A percentile compares a stretch with the other conserved stretches of the same genome.
These are phyloP conservation scores for Aristolochia contorta DNA, from an alignment of 164 flowering plant species.

Conservation along the genomic window DNA sequence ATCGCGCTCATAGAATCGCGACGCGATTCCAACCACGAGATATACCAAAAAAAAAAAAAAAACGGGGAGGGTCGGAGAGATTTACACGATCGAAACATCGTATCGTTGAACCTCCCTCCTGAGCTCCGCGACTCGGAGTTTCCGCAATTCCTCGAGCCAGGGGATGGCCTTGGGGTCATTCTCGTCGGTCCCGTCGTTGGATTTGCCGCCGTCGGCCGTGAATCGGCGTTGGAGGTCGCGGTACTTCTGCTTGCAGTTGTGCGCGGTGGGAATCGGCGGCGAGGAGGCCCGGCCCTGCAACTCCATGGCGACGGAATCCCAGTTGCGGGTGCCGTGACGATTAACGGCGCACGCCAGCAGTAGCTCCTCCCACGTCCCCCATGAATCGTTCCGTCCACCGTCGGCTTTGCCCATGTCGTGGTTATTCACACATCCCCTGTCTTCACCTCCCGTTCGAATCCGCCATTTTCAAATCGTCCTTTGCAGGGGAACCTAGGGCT, in stretches of 20 bases:
- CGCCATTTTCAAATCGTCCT: constrained; percentile 7
- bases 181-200: constrained; percentile 2
- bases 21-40: background rate
- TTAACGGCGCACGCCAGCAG: constrained; percentile 80
- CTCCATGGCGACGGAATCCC: constrained; percentile 78
- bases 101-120: constrained; percentile 49
- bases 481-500: background rate
- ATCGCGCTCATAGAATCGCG: background rate
- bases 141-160: constrained; percentile 64
- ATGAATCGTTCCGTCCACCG: constrained; percentile 17
- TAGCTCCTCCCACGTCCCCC: constrained; percentile 94
- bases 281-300: constrained; percentile 39
- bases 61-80: background rate
- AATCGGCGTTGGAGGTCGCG: constrained; percentile 60
- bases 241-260: constrained; percentile 42
- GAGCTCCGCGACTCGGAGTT: constrained; percentile 71
- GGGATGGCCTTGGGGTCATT: constrained; percentile 17
- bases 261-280: constrained; percentile 32
- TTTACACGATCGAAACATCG: constrained; percentile 80
- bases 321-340: constrained; percentile 56
- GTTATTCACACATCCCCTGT: constrained; percentile 3
- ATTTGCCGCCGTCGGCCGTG: constrained; percentile 2
- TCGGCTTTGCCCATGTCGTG: constrained; percentile 11
- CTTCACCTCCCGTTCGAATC: background rate
- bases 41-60: background rate